A percentile compares a stretch with the other conserved stretches of the same genome.
Conservation (phyloP, 331 rosid species). For the Pyrus hybrid region DNA sequence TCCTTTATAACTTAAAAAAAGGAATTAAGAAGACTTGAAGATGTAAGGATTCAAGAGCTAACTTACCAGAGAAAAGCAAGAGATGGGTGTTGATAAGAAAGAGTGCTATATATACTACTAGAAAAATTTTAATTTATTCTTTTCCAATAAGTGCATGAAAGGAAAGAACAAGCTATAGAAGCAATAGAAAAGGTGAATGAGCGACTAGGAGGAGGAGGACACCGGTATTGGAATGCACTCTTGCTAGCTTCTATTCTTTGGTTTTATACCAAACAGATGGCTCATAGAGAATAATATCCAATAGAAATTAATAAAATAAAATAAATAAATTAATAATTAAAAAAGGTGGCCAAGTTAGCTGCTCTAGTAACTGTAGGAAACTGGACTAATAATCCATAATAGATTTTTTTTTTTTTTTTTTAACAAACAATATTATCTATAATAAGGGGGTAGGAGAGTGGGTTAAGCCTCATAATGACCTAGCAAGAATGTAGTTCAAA, state of each 20-base stretch:
- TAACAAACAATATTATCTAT: too few species aligned
- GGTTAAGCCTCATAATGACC: too few species aligned
- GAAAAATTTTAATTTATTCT: not conserved
- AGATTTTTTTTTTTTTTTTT: not conserved
- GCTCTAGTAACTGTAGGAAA: constrained; percentile 15
- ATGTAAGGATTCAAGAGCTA: not conserved
- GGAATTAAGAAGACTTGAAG: not conserved
- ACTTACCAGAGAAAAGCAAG: not conserved
- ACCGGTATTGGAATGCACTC: not conserved
- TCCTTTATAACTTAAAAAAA: too few species aligned
- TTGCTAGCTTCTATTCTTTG: not conserved
- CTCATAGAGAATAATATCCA: not conserved
- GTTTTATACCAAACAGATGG: not conserved
- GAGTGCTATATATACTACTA: not conserved
- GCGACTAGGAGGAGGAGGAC: not conserved
- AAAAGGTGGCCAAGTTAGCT: not conserved
- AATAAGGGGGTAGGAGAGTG: too few species aligned
- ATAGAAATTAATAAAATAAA: not conserved
- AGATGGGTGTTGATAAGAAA: not conserved
- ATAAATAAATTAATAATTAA: not conserved
- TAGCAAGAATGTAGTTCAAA: too few species aligned
- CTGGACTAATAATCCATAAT: not conserved
- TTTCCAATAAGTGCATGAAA: not conserved
- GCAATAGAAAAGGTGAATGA: not conserved
- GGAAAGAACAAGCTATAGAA: not conserved